Percentiles rank a stretch among this genome's conserved stretches.
These are phyloP conservation scores for Ceratocystis ficicola DNA, from an alignment of 2,329 filamentous ascomycete species.

Conservation along the genomic window DNA sequence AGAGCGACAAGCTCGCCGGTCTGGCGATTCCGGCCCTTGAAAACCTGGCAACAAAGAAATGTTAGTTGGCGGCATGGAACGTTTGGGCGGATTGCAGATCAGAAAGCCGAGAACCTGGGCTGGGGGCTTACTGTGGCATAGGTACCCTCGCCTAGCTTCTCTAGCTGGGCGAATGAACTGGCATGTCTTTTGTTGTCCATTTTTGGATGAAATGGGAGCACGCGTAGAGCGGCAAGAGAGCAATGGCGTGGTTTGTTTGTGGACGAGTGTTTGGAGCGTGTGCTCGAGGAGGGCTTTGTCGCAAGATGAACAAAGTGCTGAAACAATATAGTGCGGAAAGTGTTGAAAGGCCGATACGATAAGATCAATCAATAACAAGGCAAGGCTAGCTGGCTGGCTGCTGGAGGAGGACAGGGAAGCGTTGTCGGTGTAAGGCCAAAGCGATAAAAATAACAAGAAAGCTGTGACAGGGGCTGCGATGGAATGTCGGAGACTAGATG, in stretches of 20 bases:
- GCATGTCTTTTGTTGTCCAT: conserved; percentile 93
- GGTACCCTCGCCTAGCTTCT: conserved; percentile 96
- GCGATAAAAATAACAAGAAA: not conserved
- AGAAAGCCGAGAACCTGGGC: not conserved
- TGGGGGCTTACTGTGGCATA: conserved; percentile 72
- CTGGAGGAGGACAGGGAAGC: no score
- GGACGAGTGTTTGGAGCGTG: no score
- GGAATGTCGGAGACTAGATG: not conserved
- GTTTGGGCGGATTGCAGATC: not conserved
- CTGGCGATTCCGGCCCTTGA: conserved; percentile 94
- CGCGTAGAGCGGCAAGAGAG: conserved; percentile 4
- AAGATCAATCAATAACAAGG: no score
- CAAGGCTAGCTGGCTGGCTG: no score
- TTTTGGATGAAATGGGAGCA: conserved; percentile 23
- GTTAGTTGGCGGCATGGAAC: not conserved
- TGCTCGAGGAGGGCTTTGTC: no score
- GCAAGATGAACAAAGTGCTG: no score
- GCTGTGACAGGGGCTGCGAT: not conserved
- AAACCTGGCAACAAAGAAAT: conserved; percentile 50
- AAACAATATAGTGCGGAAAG: no score
- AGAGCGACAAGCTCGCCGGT: conserved; percentile 92
- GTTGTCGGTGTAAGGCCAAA: no score
- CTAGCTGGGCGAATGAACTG: conserved; percentile 96
- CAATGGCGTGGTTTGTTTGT: no score
- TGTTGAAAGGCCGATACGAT: no score